Conservation (phyloP, 148 eudicot species). For the Tetragonia tetragonoides region DNA sequence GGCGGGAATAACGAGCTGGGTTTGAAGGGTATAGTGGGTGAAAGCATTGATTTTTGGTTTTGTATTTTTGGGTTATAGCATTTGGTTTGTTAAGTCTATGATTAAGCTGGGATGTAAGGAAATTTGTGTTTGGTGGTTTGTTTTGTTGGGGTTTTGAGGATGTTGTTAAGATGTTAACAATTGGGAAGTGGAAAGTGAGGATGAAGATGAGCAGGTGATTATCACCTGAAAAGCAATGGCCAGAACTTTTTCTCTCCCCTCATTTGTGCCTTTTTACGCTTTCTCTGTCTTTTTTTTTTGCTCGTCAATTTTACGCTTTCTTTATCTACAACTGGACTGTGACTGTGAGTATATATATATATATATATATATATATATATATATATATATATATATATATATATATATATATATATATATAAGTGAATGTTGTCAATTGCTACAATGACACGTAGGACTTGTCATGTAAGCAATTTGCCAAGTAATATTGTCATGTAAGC, state of each 20-base stretch:
- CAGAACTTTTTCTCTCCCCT: neutral
- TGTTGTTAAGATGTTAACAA: neutral
- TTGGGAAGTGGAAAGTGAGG: neutral
- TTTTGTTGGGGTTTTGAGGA: neutral
- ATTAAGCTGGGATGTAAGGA: neutral
- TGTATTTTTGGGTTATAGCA: constrained; percentile 9
- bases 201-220: neutral
- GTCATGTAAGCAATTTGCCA: too few species aligned
- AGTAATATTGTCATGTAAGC: too few species aligned
- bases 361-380: too few species aligned
- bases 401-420: too few species aligned
- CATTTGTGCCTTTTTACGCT: too few species aligned
- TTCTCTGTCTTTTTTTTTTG: too few species aligned
- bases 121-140: neutral
- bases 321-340: too few species aligned
- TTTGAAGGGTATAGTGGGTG: constrained; percentile 32
- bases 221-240: neutral
- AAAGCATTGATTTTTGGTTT: constrained; percentile 29
- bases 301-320: too few species aligned
- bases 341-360: too few species aligned
- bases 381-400: too few species aligned
- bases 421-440: too few species aligned
- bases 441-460: too few species aligned
- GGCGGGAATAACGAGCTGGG: constrained; percentile 36
- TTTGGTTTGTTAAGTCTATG: neutral